These are phyloP conservation scores for Amaranthus palmeri DNA, from an alignment of 148 eudicot genomes.

Conservation along the genomic window DNA sequence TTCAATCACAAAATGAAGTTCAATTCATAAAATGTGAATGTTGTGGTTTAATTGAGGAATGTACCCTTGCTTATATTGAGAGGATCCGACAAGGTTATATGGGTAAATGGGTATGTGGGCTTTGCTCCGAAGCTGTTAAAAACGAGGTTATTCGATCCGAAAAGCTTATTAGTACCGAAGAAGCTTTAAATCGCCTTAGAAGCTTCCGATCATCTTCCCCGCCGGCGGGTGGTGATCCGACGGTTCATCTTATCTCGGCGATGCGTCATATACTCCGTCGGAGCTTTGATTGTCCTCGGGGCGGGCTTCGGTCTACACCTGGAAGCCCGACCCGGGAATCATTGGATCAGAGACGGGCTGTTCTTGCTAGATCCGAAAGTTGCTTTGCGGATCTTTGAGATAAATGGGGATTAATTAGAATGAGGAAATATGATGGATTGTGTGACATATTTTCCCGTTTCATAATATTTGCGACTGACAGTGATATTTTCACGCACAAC, in stretches of 20 bases:
- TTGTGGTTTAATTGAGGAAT: conserved; percentile 79
- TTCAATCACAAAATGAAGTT: conserved; percentile 36
- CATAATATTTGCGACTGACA: no score
- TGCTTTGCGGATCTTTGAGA: conserved; percentile 38
- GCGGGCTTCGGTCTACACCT: conserved; percentile 51
- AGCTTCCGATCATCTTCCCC: conserved; percentile 50
- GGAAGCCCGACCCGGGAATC: conserved; percentile 45
- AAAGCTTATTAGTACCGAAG: conserved; percentile 63
- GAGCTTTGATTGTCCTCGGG: conserved; percentile 54
- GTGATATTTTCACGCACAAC: no score
- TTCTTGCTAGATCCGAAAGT: conserved; percentile 54
- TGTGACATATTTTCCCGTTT: no score
- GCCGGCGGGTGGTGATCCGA: conserved; percentile 41
- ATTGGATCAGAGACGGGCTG: conserved; percentile 1
- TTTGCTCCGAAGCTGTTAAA: conserved; percentile 75
- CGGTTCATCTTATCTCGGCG: conserved; percentile 53
- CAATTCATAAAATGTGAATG: conserved; percentile 63
- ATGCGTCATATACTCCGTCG: conserved; percentile 62
- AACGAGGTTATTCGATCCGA: conserved; percentile 54
- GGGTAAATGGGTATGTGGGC: conserved; percentile 91
- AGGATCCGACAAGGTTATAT: conserved; percentile 49
- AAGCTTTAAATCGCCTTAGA: conserved; percentile 60
- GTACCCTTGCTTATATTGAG: conserved; percentile 65
- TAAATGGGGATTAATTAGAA: not conserved
- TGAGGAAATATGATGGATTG: no score